Evolutionary conservation across 31 red algal genomes (phyloP).

Genomic region (Porphyra umbilicalis): DNA sequence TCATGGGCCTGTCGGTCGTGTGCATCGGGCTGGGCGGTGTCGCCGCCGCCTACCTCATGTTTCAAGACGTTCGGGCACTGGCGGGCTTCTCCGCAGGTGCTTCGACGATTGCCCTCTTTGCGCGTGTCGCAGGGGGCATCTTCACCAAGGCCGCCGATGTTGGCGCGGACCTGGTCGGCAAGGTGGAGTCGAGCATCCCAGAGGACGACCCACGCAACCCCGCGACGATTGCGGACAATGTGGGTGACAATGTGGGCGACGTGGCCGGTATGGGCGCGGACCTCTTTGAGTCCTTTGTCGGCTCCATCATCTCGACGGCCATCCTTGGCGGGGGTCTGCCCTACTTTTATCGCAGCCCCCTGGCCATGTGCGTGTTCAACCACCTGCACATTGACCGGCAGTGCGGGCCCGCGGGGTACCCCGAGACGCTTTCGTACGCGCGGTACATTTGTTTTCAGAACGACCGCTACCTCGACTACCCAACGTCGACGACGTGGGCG

Average conservation of each 20-base stretch:
- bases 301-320: conserved; percentile 25
- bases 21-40: conserved; percentile 40
- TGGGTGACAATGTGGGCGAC: conserved; percentile 33
- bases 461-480: conserved; percentile 40
- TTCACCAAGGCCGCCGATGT: conserved; percentile 28
- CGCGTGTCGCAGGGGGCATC: conserved; percentile 48
- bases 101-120: conserved; percentile 46
- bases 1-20: conserved; percentile 38
- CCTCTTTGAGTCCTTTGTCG: conserved; percentile 28
- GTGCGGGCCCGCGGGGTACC: conserved; percentile 49
- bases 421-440: conserved; percentile 36
- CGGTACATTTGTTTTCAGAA: conserved; percentile 39
- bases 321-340: conserved; percentile 42
- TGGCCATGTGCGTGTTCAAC: conserved; percentile 67
- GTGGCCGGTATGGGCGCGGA: conserved; percentile 19
- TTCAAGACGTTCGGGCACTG: conserved; percentile 48
- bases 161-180: conserved; percentile 11
- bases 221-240: conserved; percentile 22
- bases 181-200: conserved; percentile 8
- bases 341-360: conserved; percentile 38
- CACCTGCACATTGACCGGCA: conserved; percentile 55
- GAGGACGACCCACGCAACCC: conserved; percentile 18
- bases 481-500: conserved; percentile 16
- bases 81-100: conserved; percentile 50
- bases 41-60: conserved; percentile 39